Evolutionary conservation across 2,329 filamentous ascomycete genomes (phyloP).

Genomic region (Talaromyces sp.): DNA sequence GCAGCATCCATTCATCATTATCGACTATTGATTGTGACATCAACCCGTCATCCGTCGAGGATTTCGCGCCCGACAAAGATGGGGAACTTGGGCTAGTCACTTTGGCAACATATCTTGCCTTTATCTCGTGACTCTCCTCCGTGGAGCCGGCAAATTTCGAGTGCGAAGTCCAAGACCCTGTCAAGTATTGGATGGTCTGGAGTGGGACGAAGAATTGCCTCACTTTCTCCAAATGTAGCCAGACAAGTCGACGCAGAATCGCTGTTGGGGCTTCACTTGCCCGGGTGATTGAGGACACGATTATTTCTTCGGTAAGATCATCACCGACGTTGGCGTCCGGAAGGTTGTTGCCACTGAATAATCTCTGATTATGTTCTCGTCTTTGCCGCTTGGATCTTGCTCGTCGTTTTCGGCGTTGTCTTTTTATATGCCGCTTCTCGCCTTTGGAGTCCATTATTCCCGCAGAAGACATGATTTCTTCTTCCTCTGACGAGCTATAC

Average conservation of each 20-base stretch:
- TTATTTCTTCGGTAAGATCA: not conserved
- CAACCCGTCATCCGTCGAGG: not conserved
- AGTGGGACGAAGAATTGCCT: slow-evolving; percentile 24
- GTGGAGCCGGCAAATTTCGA: slow-evolving; percentile 15
- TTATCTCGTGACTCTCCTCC: not conserved
- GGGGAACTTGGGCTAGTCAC: slow-evolving; percentile 19
- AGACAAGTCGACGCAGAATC: slow-evolving; percentile 24
- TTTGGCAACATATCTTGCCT: slow-evolving; percentile 15
- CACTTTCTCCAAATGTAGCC: slow-evolving; percentile 29
- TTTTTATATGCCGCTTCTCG: not conserved
- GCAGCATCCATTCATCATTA: slow-evolving; percentile 2
- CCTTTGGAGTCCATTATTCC: slow-evolving; percentile 26
- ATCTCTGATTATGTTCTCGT: not conserved
- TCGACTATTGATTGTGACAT: not conserved
- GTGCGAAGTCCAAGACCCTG: slow-evolving; percentile 20
- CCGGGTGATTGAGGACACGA: slow-evolving; percentile 18
- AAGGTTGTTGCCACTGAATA: not conserved
- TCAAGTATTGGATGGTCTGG: not conserved
- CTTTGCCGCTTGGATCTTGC: not conserved
- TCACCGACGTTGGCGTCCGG: not conserved
- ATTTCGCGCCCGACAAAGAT: not conserved
- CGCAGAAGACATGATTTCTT: slow-evolving; percentile 30
- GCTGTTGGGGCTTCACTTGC: slow-evolving; percentile 15
- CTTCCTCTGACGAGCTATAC: slow-evolving; percentile 13
- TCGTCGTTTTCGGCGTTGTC: not conserved